Evolutionary conservation across 2,329 filamentous ascomycete species (phyloP).

Genomic region (Colletotrichum paranaense): DNA sequence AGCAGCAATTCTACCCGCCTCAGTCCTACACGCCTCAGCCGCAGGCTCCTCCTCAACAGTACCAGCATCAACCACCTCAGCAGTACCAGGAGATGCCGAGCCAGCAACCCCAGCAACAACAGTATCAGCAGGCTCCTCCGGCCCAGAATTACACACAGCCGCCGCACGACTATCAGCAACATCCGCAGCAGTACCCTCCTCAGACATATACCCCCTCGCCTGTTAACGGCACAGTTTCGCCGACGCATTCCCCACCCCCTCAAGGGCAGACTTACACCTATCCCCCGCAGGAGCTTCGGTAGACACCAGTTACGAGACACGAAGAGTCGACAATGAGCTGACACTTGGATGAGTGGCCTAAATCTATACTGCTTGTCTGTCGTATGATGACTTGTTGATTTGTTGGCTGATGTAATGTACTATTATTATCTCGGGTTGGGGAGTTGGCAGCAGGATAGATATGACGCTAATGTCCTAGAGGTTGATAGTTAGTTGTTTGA

Average conservation of each 20-base stretch:
- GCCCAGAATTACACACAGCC: conserved; percentile 9
- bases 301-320: neutral
- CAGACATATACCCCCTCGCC: conserved; percentile 23
- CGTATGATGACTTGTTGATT: neutral
- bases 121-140: neutral
- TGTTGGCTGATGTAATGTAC: neutral
- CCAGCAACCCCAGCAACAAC: conserved; percentile 12
- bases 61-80: conserved; percentile 17
- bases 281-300: conserved; percentile 26
- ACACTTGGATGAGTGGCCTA: neutral
- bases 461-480: neutral
- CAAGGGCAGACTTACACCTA: conserved; percentile 18
- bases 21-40: conserved; percentile 1
- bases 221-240: conserved; percentile 8
- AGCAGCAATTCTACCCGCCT: conserved; percentile 16
- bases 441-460: neutral
- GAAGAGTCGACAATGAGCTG: neutral
- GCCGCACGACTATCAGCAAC: conserved; percentile 13
- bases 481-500: neutral
- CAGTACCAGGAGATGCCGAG: conserved; percentile 15
- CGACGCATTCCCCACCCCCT: conserved; percentile 18
- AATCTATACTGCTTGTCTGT: neutral
- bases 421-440: neutral
- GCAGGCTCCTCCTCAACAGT: neutral
- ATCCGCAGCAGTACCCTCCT: conserved; percentile 12